These are phyloP conservation scores for Solanum neorickii DNA, from an alignment of 257 asterid genomes.

Conservation along the genomic window DNA sequence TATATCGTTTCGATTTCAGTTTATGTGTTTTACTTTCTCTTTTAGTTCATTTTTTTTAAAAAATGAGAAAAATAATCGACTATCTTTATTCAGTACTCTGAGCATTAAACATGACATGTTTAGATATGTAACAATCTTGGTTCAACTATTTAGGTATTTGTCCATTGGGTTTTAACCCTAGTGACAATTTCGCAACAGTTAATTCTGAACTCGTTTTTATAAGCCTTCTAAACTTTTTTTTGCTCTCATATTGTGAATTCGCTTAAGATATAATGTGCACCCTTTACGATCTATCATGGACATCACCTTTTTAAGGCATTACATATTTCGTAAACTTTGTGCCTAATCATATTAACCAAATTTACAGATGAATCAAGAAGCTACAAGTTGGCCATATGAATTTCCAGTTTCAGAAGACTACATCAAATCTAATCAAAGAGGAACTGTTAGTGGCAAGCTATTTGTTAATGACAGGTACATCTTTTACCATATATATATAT, in stretches of 20 bases:
- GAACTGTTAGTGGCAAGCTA: conserved; percentile 38
- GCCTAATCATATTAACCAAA: background rate
- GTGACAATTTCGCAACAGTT: no score
- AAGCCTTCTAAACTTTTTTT: background rate
- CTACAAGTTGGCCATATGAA: conserved; percentile 45
- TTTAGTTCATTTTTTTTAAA: no score
- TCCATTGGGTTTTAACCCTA: no score
- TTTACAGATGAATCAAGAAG: conserved; percentile 43
- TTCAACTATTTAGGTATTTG: background rate
- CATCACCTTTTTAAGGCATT: background rate
- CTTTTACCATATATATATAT: background rate
- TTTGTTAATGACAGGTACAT: conserved; percentile 36
- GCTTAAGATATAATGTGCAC: background rate
- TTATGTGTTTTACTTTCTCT: background rate
- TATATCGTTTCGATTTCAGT: background rate
- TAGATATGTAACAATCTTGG: no score
- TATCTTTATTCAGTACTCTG: background rate
- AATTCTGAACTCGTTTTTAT: no score
- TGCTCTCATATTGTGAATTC: no score
- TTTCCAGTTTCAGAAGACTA: conserved; percentile 44
- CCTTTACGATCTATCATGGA: fast-evolving
- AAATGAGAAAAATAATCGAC: no score
- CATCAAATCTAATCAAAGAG: conserved; percentile 38
- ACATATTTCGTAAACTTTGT: background rate
- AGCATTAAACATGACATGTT: background rate